Evolutionary conservation across 495 filamentous ascomycete species (phyloP), one percentile per base, ranked within the genome.

Genomic region (Aspergillus campestris): DNA sequence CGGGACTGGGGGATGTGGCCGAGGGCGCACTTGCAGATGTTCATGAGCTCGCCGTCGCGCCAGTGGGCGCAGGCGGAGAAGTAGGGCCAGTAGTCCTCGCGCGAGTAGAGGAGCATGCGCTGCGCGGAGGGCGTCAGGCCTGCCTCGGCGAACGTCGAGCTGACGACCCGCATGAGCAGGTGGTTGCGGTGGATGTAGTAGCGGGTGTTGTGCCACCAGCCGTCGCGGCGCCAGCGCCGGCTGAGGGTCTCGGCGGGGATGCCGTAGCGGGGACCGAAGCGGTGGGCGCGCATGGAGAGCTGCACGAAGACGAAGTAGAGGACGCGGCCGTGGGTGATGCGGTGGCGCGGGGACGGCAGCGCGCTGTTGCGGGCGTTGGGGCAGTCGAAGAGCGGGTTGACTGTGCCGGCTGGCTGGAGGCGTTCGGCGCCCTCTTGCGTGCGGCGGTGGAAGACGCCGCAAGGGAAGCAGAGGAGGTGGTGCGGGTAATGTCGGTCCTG

Each of bases 1-100:
- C 69, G 62, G 31, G 67, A 61, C 1, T 48, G 44, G 24, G 75
- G 77, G 27, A 82, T 71, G 48, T 80, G 78, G 8, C 52, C 53
- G n/a, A 80, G 58, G 2, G 77, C 74, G 56, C 78, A 82, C 57
- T 80, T 80, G 50, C 74, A 77, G 33, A 71, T 47, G 29, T 66
- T 56, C 72, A 79, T 78, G 7, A 82, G 62, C 34, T 74, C 71
- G 43, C 78, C 78, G 49, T 80, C 71, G 15, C 69, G 65, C 77
- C 77, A 80, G 58, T 82, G 78, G 14, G 74, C 68, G 56, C 77
- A 82, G 3, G 62, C 69, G 7, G 68, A 73, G 69, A 80, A 80
- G 50, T 71, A 80, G 0, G 78, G 77, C 57, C 66, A 72, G 64
- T 78, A 80, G 52, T 82, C 75, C 31, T 78, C 72, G 31, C 74